Evolutionary conservation across 352 stramenopile species (phyloP), one percentile per base, ranked within the genome.

Genomic region (Globisporangium acanthophoron): DNA sequence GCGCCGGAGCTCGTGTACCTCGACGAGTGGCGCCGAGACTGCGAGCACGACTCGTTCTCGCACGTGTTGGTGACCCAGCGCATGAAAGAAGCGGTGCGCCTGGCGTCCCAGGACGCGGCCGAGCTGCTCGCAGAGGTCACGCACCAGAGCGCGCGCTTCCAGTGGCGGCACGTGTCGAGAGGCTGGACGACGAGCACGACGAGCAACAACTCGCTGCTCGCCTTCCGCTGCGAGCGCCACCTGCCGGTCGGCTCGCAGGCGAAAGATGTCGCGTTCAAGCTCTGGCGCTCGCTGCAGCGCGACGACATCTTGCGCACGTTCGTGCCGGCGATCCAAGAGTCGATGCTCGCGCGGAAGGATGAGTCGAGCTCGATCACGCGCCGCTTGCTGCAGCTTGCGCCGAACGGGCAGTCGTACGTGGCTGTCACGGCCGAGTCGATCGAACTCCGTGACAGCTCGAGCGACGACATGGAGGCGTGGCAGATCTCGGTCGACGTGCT

Each of bases 261-360:
- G 1, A 67, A 68, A 21, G 61, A 73, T 7, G 66, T 87, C 8
- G 78, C 78, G 1, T 54, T 55, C 5, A 69, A 73, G 15, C 33
- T 91, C 15, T 89, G 78, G 78, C 63, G 62, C 15, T 77, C 71
- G 5, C 31, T 88, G 2, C 69, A 85, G 54, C 57, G 60, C 5
- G 81, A 91, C 41, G 78, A 89, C 59, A 70, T 91, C 7, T 59
- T 87, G 11, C 78, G 77, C 15, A 85, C 75, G 0, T 91, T 88
- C 51, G 54, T 77, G 6, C 76, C 78, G 3, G 44, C 83, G 3
- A 62, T 43, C 12, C 37, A 43, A 18, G 37, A 43, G 37, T 43
- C 37, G 37, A 18, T 13, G 12, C 12, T 43, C 37, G 37, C 37
- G 12, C 37, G 12, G 37, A 43, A 43, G 37, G 37, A 43, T 1